Evolutionary conservation across 805 yeast genomes (phyloP).

Genomic region (Clavispora carvajalis): DNA sequence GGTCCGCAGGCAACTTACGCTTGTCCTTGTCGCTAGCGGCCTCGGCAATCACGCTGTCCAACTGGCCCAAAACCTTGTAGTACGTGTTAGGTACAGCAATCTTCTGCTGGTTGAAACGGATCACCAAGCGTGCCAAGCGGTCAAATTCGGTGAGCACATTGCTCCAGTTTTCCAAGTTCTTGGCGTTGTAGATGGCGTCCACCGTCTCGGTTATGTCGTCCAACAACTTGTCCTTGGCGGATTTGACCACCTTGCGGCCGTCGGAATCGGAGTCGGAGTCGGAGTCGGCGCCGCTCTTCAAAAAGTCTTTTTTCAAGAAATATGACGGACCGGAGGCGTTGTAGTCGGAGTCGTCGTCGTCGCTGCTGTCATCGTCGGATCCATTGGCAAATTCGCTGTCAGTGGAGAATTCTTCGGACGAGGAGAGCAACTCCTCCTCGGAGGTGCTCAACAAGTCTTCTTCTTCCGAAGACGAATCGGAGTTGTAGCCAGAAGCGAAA

Average conservation of each 20-base stretch:
- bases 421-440: slow-evolving; percentile 51
- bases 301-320: slow-evolving; percentile 47
- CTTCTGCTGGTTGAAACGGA: slow-evolving; percentile 73
- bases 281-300: slow-evolving; percentile 34
- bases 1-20: slow-evolving; percentile 75
- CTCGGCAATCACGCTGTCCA: slow-evolving; percentile 63
- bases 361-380: slow-evolving; percentile 17
- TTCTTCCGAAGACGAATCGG: slow-evolving; percentile 49
- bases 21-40: slow-evolving; percentile 46
- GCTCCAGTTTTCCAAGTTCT: slow-evolving; percentile 74
- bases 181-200: slow-evolving; percentile 63
- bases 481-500: slow-evolving; percentile 62
- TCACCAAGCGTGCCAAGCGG: slow-evolving; percentile 58
- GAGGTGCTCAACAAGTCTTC: slow-evolving; percentile 51
- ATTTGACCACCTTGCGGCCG: slow-evolving; percentile 79
- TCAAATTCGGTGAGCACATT: slow-evolving; percentile 73
- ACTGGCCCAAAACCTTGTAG: slow-evolving; percentile 60
- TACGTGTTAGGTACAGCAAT: slow-evolving; percentile 66
- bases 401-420: slow-evolving; percentile 38
- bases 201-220: slow-evolving; percentile 75
- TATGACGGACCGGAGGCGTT: slow-evolving; percentile 46
- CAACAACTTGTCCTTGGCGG: slow-evolving; percentile 86
- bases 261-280: slow-evolving; percentile 56
- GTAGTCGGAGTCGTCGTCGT: slow-evolving; percentile 32
- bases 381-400: slow-evolving; percentile 51